phyloP scores from a whole-genome alignment of 1,284 basidiomycete species.

The Sphaerobolus stellatus region DNA sequence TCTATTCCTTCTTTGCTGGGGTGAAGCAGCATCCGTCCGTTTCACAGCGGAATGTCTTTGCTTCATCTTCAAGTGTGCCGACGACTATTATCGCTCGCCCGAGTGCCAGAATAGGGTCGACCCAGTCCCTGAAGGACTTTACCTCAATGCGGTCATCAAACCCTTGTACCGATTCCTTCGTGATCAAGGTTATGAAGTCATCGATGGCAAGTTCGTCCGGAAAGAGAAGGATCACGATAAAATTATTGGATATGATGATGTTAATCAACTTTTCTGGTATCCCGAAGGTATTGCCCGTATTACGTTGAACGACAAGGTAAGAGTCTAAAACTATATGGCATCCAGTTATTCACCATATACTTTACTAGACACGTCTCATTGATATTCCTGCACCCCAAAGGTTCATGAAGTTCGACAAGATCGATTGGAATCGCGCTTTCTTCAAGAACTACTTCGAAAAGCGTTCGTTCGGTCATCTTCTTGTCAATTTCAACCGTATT shows the following conservation, averaged over 20 bases:
- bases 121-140: constrained; percentile 93
- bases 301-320: constrained; percentile 73
- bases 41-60: constrained; percentile 97
- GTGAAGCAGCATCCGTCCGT: constrained; percentile 97
- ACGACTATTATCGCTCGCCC: constrained; percentile 99
- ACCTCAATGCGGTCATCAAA: constrained; percentile 88
- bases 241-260: constrained; percentile 98
- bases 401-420: constrained; percentile 92
- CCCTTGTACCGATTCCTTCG: constrained; percentile 97
- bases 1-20: constrained; percentile 95
- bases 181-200: constrained; percentile 96
- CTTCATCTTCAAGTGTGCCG: constrained; percentile 99
- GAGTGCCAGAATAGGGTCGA: constrained; percentile 96
- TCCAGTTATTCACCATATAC: not conserved
- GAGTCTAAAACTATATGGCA: not conserved
- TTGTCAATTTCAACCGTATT: constrained; percentile 97
- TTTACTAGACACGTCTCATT: constrained; percentile 69
- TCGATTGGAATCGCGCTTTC: constrained; percentile 92
- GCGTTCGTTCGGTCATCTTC: constrained; percentile 88
- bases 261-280: constrained; percentile 99
- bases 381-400: constrained; percentile 86
- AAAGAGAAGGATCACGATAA: constrained; percentile 92
- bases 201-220: constrained; percentile 93
- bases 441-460: constrained; percentile 98
- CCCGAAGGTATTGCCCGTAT: constrained; percentile 97